Evolutionary conservation across 2,329 filamentous ascomycete genomes (phyloP), one percentile per base, ranked within the genome.

Genomic region (Tolypocladium album): DNA sequence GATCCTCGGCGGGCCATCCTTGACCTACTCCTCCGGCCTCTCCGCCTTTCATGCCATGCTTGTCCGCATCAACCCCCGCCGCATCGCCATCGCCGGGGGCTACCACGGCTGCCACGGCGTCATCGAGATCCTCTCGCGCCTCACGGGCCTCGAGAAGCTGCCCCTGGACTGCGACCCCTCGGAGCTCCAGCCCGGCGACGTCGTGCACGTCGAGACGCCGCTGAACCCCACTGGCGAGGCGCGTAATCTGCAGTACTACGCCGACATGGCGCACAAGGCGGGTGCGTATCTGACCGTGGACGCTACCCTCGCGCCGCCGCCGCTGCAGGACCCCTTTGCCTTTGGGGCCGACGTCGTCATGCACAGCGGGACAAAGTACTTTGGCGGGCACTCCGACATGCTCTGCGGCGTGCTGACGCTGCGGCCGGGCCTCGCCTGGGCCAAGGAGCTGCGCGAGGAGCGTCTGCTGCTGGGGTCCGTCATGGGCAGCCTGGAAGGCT

Each of bases 51-150:
- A 97, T 73, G 92, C 90, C 39, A 78, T 95, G 61, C 81, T 97
- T 2, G 86, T 92, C n/a, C 85, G 86, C 69, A 76, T 96, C 11
- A 92, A 95, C 71, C 94, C 94, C 1, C 85, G 85, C 66, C 86
- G 88, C 61, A 85, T 97, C 60, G 88, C 91, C 65, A 91, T 97
- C 64, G 87, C 87, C 43, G 86, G 82, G 20, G 92, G 92, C 50
- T 99, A 97, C 76, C 94, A 97, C 76, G 94, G 94, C 67, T 96
- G 90, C 74, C 91, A 96, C 73, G 91, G 90, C 62, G 89, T 96
- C 38, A 83, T 97, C 67, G 75, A 75, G 39, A 76, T 97, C 59
- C 80, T 95, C 65, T 75, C 82, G 61, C 89, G 90, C 64, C 83
- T 97, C 57, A 90, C 87, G 34, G 88, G 88, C 0, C 82, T 96